Evolutionary conservation across 75 land plant species (phyloP), one percentile per base, ranked within the genome.

Genomic region (Sequoia sempervirens): DNA sequence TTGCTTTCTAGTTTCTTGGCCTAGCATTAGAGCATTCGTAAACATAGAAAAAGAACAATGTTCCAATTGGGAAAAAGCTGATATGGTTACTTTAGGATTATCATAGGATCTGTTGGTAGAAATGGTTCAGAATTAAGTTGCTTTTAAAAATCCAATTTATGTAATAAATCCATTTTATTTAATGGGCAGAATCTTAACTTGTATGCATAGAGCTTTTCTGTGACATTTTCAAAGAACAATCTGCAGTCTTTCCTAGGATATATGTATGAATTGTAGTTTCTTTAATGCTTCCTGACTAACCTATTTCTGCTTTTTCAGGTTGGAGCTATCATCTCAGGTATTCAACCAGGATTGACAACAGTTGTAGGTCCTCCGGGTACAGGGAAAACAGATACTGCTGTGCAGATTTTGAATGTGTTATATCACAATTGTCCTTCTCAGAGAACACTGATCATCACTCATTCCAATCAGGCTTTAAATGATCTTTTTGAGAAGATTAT

Each of bases 301-400:
- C 15, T 78, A 15, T 52, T 53, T 52, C 46, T 38, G 4, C 32
- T n/a, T 70, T 5, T 81, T 36, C 87, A 93, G 95, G 53, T 92
- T 90, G 95, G 89, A 81, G 95, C 95, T 37, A 93, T 93, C 56
- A 90, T 90, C 18, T 96, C 98, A n/a, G 99, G 98, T 10, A 92
- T 97, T 78, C 99, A 97, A 83, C 99, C 98, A 34, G 99, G 99
- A 37, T 83, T 97, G 84, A 94, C 98, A 34, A 97, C 92, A 98
- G 98, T 97, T 64, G 99, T 97, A 7, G 99, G 99, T 86, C 98
- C 99, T 54, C 99, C 99, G 68, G 99, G 99, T 78, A 97, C 98
- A 11, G 98, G 99, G 73, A 97, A 97, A 88, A 96, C 99, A 75
- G 99, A 97, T 85, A 97, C 99, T 58, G 99, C 99, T 38, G 99